Base-by-base conservation (phyloP, 2,329 filamentous ascomycete genomes). In the Clarireedia paspali region DNA sequence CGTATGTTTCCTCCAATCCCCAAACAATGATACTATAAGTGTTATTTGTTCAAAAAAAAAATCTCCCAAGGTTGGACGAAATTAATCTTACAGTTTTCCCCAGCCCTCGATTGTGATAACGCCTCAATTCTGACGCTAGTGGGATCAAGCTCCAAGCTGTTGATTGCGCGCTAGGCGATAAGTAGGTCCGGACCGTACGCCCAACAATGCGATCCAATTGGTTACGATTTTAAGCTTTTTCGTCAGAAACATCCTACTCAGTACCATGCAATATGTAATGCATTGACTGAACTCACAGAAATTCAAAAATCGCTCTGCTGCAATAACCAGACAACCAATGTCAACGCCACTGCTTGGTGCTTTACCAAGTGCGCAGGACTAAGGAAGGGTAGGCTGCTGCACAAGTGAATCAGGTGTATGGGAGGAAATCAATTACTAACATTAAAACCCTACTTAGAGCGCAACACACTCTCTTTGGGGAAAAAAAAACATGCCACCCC, bases 401-500 rank as follows among this genome's bases (percentile, higher is more conserved):
- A 34, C 10, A 14, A 34, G 30, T 3, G 4, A 12, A 34, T 34
- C 7, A 4, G 9, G 2, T 34, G 0, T 34, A 2, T 10, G 7
- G 7, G 9, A 20, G 23, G 23, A 4, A 20, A 23, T 7, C 40
- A 44, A 44, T 44, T 44, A 23, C 40, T 44, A 44, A 44, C 40
- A 59, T 34, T 57, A 12, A 23, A n/a, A 30, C 15, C 24, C 23
- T 47, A 23, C 20, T n/a, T 47, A 23, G 50, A 65, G 58, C 55
- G 53, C 53, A 56, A 17, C 58, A 54, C 46, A 61, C 57, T 51
- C 60, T 62, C 58, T 23, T 30, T 12, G 20, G 20, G 20, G 2
- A 0, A 20, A 20, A 20, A 20, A 17, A 26, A 34, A 74, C 70
- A 94, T 94, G 88, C 85, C 89, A 67, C 88, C 83, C 42, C 77